Percentiles rank a stretch among this genome's conserved stretches.
phyloP scores from a whole-genome alignment of 2,329 filamentous ascomycete species.

The Chaetomiaceae sp. region DNA sequence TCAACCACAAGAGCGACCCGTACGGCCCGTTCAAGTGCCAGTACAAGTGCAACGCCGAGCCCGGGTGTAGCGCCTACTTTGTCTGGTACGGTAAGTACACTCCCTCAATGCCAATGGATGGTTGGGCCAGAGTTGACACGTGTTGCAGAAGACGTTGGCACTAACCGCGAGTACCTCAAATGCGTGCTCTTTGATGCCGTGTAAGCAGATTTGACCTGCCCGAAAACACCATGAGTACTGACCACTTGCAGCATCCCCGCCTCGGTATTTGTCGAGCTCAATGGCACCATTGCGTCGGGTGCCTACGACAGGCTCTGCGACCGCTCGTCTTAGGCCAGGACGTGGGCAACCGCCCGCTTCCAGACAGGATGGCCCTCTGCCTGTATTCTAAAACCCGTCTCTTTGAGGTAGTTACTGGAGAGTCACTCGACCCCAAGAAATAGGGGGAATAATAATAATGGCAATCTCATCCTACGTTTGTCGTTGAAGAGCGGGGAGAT shows the following conservation, averaged over 20 bases:
- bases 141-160: constrained; percentile 15
- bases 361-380: too few relatives aligned
- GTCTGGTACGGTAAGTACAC: constrained; percentile 25
- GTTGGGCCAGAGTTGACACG: neutral
- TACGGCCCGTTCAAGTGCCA: constrained; percentile 32
- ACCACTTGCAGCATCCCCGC: constrained; percentile 23
- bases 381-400: too few relatives aligned
- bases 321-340: neutral
- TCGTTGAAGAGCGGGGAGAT: too few relatives aligned
- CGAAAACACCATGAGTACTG: neutral
- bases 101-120: too few relatives aligned
- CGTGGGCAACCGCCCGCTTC: too few relatives aligned
- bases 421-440: too few relatives aligned
- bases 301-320: constrained; percentile 29
- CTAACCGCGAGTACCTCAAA: constrained; percentile 18
- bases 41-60: constrained; percentile 28
- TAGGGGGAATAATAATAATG: too few relatives aligned
- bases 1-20: constrained; percentile 17
- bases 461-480: too few relatives aligned
- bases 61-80: constrained; percentile 28
- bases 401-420: too few relatives aligned
- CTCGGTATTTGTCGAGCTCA: constrained; percentile 21
- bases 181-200: constrained; percentile 27
- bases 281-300: constrained; percentile 23
- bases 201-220: constrained; percentile 14